Evolutionary conservation across 148 eudicot genomes (phyloP).

Genomic region (Rhododendron mucronatum): DNA sequence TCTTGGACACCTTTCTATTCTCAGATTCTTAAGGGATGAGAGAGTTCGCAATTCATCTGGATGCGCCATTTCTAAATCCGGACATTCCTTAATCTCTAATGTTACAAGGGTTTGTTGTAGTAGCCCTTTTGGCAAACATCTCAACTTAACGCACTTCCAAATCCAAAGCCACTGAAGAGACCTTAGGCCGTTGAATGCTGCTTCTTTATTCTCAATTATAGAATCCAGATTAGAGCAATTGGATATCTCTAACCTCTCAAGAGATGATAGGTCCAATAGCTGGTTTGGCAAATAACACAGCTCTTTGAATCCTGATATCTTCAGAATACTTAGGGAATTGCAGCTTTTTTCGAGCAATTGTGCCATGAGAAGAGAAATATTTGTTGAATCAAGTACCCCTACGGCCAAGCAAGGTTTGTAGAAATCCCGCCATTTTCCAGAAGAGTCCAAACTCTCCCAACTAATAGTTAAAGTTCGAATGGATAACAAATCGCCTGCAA

Average conservation of each 20-base stretch:
- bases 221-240: neutral
- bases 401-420: no score
- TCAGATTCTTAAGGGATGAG: neutral
- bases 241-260: neutral
- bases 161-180: neutral
- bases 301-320: neutral
- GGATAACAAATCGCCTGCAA: no score
- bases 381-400: no score
- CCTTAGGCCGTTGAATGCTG: neutral
- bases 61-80: neutral
- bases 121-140: neutral
- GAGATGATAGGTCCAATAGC: neutral
- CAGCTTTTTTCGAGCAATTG: neutral
- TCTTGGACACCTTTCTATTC: neutral
- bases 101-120: neutral
- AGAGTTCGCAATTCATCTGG: neutral
- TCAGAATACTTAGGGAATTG: neutral
- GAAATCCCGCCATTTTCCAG: no score
- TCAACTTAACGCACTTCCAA: neutral
- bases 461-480: no score
- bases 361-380: neutral
- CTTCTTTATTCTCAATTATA: neutral
- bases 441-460: no score
- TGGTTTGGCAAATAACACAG: neutral
- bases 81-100: neutral